Evolutionary conservation across 2,329 filamentous ascomycete genomes (phyloP).

Genomic region (Neoscytalidium dimidiatum): DNA sequence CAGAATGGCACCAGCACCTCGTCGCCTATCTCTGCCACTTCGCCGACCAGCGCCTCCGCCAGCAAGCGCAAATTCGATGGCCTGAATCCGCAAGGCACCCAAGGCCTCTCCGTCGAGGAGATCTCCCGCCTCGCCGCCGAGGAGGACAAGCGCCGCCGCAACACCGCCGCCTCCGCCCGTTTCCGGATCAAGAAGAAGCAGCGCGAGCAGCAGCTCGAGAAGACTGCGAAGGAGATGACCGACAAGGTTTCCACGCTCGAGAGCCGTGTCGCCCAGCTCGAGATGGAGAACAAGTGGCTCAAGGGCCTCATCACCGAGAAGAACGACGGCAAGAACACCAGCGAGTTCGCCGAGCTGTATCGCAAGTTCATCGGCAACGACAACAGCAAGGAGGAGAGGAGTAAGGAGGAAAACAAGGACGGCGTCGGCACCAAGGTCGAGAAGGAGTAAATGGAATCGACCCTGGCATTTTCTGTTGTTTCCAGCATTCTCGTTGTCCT

Average conservation of each 20-base stretch:
- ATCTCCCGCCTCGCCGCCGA: conserved; percentile 49
- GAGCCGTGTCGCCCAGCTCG: conserved; percentile 50
- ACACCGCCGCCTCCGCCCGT: conserved; percentile 54
- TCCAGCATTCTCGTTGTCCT: background rate
- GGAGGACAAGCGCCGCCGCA: conserved; percentile 56
- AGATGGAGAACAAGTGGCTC: conserved; percentile 56
- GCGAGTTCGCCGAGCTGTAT: conserved; percentile 36
- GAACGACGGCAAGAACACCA: conserved; percentile 39
- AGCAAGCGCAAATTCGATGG: conserved; percentile 51
- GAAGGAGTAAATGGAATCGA: conserved; percentile 27
- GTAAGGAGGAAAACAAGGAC: conserved; percentile 38
- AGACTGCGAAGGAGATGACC: conserved; percentile 53
- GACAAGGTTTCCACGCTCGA: conserved; percentile 50
- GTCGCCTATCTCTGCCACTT: conserved; percentile 34
- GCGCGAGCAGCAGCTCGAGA: conserved; percentile 54
- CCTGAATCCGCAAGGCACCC: conserved; percentile 25
- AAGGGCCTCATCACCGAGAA: conserved; percentile 55
- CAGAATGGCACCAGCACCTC: conserved; percentile 28
- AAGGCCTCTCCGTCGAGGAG: conserved; percentile 45
- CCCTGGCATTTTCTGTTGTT: background rate
- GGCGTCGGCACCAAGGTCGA: conserved; percentile 37
- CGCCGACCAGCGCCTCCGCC: conserved; percentile 28
- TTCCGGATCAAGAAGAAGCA: conserved; percentile 60
- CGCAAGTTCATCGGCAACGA: conserved; percentile 32
- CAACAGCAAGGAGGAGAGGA: conserved; percentile 34